Evolutionary conservation across 495 filamentous ascomycete genomes (phyloP).

Genomic region (Usnea hakonensis): DNA sequence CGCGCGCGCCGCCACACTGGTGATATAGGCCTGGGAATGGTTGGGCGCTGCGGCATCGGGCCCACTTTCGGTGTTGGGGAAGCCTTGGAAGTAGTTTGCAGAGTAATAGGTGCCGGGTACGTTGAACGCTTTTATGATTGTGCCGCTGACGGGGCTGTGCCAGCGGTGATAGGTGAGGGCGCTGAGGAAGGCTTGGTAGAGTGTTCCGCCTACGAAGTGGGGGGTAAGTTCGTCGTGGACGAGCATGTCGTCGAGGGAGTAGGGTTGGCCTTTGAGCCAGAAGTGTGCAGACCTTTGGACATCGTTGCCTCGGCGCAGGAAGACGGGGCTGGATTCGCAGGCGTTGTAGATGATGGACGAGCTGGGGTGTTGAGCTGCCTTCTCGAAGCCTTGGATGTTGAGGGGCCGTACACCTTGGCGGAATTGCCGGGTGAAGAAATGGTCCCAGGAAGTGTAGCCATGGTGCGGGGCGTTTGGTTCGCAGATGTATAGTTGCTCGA

Average conservation of each 20-base stretch:
- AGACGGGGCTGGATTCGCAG: slow-evolving; percentile 54
- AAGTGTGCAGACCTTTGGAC: slow-evolving; percentile 44
- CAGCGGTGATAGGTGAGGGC: slow-evolving; percentile 63
- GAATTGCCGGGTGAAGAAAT: slow-evolving; percentile 64
- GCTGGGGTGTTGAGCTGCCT: slow-evolving; percentile 20
- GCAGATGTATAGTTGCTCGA: slow-evolving; percentile 43
- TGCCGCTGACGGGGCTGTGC: slow-evolving; percentile 58
- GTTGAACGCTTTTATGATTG: slow-evolving; percentile 46
- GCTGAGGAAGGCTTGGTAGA: slow-evolving; percentile 63
- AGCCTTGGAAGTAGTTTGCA: slow-evolving; percentile 46
- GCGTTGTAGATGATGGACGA: slow-evolving; percentile 50
- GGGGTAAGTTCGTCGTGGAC: slow-evolving; percentile 41
- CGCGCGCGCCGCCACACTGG: slow-evolving; percentile 49
- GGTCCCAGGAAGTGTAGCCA: slow-evolving; percentile 64
- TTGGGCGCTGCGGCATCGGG: slow-evolving; percentile 27
- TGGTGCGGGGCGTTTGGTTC: slow-evolving; percentile 42
- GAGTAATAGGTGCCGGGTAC: slow-evolving; percentile 61
- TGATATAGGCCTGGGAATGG: slow-evolving; percentile 52
- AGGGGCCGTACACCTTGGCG: slow-evolving; percentile 49
- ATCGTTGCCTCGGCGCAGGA: slow-evolving; percentile 25
- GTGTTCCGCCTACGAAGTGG: slow-evolving; percentile 51
- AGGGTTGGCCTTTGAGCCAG: slow-evolving; percentile 64
- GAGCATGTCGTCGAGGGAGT: slow-evolving; percentile 57
- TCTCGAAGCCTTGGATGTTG: slow-evolving; percentile 27
- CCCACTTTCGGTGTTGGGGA: slow-evolving; percentile 20